phyloP scores from a whole-genome alignment of 352 stramenopile genomes.

The Globisporangium mamillatum region DNA sequence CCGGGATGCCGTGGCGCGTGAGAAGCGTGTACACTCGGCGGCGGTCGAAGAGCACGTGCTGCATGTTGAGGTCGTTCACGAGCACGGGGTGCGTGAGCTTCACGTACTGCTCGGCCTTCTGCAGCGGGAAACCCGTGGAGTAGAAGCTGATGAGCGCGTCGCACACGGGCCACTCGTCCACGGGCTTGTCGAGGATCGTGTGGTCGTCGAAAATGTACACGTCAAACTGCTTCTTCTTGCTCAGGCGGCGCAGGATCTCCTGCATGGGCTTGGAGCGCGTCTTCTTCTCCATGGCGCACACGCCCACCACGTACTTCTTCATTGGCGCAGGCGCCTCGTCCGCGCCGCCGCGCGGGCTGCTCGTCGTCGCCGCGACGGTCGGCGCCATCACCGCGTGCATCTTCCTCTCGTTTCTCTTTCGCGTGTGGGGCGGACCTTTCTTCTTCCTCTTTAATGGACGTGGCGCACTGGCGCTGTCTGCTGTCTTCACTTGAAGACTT shows the following conservation, averaged over 20 bases:
- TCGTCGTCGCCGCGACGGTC: neutral
- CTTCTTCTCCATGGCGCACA: conserved; percentile 99
- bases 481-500: conserved; percentile 6
- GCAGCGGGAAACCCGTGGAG: conserved; percentile 96
- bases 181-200: conserved; percentile 92
- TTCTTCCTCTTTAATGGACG: neutral
- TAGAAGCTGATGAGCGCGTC: conserved; percentile 99
- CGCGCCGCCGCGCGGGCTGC: conserved; percentile 2
- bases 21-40: conserved; percentile 96
- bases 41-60: conserved; percentile 95
- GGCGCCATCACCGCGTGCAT: conserved; percentile 11
- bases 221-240: conserved; percentile 93
- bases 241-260: conserved; percentile 93
- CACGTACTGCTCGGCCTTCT: conserved; percentile 97
- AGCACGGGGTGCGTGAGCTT: conserved; percentile 93
- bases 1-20: conserved; percentile 92
- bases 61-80: conserved; percentile 98
- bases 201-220: conserved; percentile 98
- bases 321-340: conserved; percentile 13
- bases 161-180: conserved; percentile 94
- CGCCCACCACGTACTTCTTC: conserved; percentile 89
- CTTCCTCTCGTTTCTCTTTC: neutral
- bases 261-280: conserved; percentile 96
- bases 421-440: neutral
- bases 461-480: neutral